Evolutionary conservation across 805 yeast genomes (phyloP).

Genomic region (Kuraishia ogatae): DNA sequence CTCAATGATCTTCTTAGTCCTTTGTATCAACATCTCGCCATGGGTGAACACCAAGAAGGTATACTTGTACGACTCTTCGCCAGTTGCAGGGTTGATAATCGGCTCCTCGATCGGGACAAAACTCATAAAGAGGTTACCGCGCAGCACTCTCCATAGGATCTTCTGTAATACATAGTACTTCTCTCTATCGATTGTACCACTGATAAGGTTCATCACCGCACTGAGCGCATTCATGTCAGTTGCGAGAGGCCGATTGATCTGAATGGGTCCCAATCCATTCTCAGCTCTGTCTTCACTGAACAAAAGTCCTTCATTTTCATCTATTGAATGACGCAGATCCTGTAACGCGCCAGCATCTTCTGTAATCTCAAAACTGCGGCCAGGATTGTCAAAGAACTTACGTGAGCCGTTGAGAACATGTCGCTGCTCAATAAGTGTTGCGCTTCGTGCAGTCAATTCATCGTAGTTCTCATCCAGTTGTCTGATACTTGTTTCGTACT

Average conservation of each 20-base stretch:
- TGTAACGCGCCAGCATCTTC: constrained; percentile 16
- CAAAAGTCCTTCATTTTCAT: constrained; percentile 16
- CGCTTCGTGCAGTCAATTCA: constrained; percentile 46
- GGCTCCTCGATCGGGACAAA: constrained; percentile 66
- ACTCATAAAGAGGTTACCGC: constrained; percentile 85
- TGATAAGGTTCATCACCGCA: constrained; percentile 39
- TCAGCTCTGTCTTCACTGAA: constrained; percentile 17
- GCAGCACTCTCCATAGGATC: constrained; percentile 83
- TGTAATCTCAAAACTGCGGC: constrained; percentile 20
- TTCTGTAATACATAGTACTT: constrained; percentile 67
- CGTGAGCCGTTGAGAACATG: constrained; percentile 35
- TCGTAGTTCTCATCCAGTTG: constrained; percentile 67
- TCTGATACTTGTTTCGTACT: constrained; percentile 61
- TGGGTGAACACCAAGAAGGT: constrained; percentile 88
- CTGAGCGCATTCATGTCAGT: constrained; percentile 24
- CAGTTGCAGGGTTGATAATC: constrained; percentile 49
- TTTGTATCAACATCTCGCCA: constrained; percentile 62
- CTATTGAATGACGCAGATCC: constrained; percentile 17
- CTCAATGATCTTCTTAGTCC: constrained; percentile 74
- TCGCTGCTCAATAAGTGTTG: constrained; percentile 60
- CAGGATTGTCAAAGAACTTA: constrained; percentile 22
- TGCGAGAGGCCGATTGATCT: neutral
- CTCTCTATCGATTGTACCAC: constrained; percentile 73
- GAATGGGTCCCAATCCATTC: constrained; percentile 15
- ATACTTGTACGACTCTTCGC: constrained; percentile 54